phyloP scores from a whole-genome alignment of 352 stramenopile species.

The Phytophthora cajani region DNA sequence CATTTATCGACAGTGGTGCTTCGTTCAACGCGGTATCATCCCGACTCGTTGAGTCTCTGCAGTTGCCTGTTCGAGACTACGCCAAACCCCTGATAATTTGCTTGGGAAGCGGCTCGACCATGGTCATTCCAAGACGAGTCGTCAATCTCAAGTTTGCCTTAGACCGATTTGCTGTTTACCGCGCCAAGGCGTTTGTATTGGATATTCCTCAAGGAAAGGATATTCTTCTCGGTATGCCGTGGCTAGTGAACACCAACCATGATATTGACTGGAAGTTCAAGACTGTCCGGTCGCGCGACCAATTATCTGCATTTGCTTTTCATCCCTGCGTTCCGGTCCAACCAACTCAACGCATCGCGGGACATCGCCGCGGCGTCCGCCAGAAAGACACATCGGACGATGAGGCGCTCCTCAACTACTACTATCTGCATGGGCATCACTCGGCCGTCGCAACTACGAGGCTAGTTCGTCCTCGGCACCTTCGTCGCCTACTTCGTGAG shows the following conservation, averaged over 20 bases:
- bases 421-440: slow-evolving; percentile 1
- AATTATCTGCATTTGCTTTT: neutral
- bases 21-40: slow-evolving; percentile 5
- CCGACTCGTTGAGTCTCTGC: neutral
- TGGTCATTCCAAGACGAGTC: slow-evolving; percentile 1
- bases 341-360: neutral
- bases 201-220: slow-evolving; percentile 9
- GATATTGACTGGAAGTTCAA: slow-evolving; percentile 11
- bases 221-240: slow-evolving; percentile 12
- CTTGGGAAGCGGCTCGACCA: neutral
- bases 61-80: slow-evolving; percentile 8
- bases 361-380: neutral
- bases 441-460: neutral
- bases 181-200: slow-evolving; percentile 8
- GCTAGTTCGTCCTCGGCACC: neutral
- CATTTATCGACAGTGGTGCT: slow-evolving; percentile 13
- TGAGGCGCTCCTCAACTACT: neutral
- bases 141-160: neutral
- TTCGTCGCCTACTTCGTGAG: slow-evolving; percentile 4
- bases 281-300: neutral
- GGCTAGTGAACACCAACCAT: slow-evolving; percentile 1
- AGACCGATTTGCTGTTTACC: neutral
- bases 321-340: neutral
- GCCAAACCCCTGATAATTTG: slow-evolving; percentile 9
- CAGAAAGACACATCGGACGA: neutral